Evolutionary conservation across 2,329 filamentous ascomycete genomes (phyloP), one percentile per base, ranked within the genome.

Genomic region (Cryphonectria japonica): DNA sequence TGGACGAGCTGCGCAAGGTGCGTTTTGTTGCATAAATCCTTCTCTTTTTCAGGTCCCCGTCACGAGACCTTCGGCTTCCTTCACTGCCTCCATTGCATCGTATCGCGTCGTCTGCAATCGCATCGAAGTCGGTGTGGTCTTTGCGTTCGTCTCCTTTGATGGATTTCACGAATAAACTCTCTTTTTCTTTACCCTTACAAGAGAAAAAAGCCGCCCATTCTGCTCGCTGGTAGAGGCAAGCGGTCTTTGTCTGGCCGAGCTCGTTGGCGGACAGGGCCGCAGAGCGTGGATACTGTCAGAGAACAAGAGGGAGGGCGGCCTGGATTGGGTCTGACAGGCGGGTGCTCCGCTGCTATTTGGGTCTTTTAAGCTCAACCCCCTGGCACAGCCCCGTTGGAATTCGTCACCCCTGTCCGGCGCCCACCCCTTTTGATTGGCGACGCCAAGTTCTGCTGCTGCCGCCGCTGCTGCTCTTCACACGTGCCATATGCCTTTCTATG

Each of bases 1-100:
- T 99, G 78, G 90, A 95, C 76, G 93, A 97, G 81, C 85, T 99
- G 86, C 91, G 91, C 82, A 88, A 91, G 89, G 95, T 98, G 86
- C 37, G 61, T 64, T 46, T 1, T 29, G 41, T 43, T 32, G 61
- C 37, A 13, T 26, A 11, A 13, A 26, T 46, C 39, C n/a, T 32
- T 46, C 22, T 46, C 41, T 39, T 65, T 22, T 11, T 14, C 26
- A 11, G 26, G 26, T 16, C 43, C 43, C 29, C 50, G 14, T 22
- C 26, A 22, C 41, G 63, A 52, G 43, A 29, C 26, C 43, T n/a
- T 26, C n/a, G 37, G 43, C 37, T 64, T 9, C 61, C 7, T 34
- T 11, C 43, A 29, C 8, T 43, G 13, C 11, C 13, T 43, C 41
- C 14, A 22, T 29, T 26, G 16, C 32, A 19, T 54, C 65, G 19